Evolutionary conservation across 2,329 filamentous ascomycete species (phyloP).

Genomic region (Calonectria montana): DNA sequence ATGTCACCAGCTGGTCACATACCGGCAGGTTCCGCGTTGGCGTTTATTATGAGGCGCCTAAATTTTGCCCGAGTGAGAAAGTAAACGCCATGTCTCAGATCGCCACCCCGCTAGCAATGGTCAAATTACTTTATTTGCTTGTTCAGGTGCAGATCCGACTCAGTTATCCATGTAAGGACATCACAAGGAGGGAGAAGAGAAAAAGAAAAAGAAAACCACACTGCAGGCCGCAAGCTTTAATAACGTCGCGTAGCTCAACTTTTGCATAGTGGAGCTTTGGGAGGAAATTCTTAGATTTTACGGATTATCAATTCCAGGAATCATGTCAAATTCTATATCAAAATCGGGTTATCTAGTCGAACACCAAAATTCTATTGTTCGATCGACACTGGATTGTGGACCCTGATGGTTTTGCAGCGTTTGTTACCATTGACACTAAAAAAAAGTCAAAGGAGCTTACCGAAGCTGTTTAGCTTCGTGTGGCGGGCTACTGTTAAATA

Average conservation of each 20-base stretch:
- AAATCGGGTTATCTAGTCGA: no score
- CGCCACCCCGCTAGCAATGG: neutral
- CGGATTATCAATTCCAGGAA: no score
- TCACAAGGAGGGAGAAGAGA: no score
- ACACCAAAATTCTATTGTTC: neutral
- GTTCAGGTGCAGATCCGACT: neutral
- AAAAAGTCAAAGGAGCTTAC: neutral
- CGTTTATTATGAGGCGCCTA: neutral
- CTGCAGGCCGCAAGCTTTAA: no score
- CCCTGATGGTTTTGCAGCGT: neutral
- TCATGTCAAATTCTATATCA: no score
- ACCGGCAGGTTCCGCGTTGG: neutral
- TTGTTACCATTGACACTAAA: no score
- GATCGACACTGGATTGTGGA: neutral
- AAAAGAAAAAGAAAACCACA: no score
- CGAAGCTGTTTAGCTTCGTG: neutral
- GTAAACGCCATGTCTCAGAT: neutral
- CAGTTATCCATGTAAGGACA: neutral
- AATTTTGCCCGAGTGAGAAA: neutral
- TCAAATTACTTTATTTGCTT: neutral
- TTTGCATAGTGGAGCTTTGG: no score
- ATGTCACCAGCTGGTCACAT: neutral
- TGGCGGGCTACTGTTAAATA: neutral
- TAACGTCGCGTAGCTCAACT: no score
- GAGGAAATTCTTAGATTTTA: no score